Base-by-base conservation (phyloP, 192 early-diverging fungal genomes). In the Coemansia sp. region DNA sequence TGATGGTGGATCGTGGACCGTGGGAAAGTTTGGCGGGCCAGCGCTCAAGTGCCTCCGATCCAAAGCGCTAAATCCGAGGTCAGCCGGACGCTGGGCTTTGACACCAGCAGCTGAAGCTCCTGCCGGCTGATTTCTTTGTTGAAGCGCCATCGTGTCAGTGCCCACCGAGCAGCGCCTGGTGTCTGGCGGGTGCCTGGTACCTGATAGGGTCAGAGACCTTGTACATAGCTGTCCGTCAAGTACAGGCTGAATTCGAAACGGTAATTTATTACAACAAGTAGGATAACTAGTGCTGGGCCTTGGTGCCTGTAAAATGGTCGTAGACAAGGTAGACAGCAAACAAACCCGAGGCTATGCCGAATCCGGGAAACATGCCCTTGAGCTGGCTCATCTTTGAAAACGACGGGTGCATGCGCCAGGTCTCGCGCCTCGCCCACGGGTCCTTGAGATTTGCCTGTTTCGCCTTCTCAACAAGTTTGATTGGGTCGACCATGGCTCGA, bases 361-460 rank as follows among this genome's bases (percentile, higher is more conserved):
- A 82, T 56, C 90, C 90, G 16, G 90, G 90, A 82, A 88, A 88
- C 82, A 89, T 84, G 70, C 84, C 86, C 47, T 76, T 76, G 57
- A 89, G 73, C 68, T 85, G 84, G 48, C 74, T 64, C 56, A 81
- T 71, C 62, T 83, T 85, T 26, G 86, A 85, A 67, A 92, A 92
- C 56, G 88, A 81, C 52, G 88, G 83, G 72, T 85, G 81, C 56
- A 81, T 81, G 71, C 90, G 85, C 90, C 90, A 92, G 55, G 84
- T 86, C 70, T 92, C 87, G 58, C 84, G 86, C 67, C 76, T 74
- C 53, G 85, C 87, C 90, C 90, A 92, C 49, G 90, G 90, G 67
- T 92, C 90, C 78, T 89, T 81, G 54, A 58, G 22, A n/a, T 58
- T 58, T 27, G 76, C 48, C 25, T 56, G 48, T 52, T 70, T 62